phyloP scores from a whole-genome alignment of 1,284 basidiomycete genomes.

The Neonothopanus nambi region DNA sequence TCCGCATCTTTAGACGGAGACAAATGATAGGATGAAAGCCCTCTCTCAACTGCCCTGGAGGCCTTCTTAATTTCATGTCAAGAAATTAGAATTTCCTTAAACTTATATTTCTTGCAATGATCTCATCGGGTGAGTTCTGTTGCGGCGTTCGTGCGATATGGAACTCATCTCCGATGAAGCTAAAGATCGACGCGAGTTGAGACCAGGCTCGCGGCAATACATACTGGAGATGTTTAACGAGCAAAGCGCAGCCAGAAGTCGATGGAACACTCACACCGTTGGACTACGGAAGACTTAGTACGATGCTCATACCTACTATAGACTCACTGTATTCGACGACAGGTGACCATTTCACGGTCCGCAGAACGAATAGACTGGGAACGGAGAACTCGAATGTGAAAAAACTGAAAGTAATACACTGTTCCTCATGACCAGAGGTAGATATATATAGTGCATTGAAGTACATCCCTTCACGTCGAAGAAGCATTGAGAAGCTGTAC shows the following conservation, averaged over 20 bases:
- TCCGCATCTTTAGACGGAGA: no score
- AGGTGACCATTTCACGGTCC: no score
- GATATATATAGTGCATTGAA: no score
- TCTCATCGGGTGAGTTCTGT: constrained; percentile 43
- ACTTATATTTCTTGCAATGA: constrained; percentile 46
- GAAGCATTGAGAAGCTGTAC: constrained; percentile 29
- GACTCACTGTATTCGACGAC: no score
- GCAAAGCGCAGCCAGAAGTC: constrained; percentile 46
- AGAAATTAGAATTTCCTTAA: background rate
- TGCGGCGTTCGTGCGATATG: constrained; percentile 43
- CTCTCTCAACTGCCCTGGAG: constrained; percentile 47
- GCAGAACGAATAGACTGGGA: no score
- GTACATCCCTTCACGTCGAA: no score
- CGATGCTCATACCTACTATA: no score
- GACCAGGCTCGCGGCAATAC: background rate
- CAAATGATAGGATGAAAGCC: constrained; percentile 52
- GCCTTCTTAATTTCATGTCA: constrained; percentile 46
- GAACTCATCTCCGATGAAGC: constrained; percentile 52
- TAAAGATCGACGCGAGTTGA: background rate
- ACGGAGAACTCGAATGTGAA: no score
- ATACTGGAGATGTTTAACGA: constrained; percentile 37
- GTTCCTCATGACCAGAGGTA: no score
- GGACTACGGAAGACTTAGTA: no score
- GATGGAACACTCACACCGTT: no score
- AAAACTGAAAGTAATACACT: no score